These are phyloP conservation scores for Lepidium aucheri DNA, from an alignment of 345 rosid genomes.

Conservation along the genomic window DNA sequence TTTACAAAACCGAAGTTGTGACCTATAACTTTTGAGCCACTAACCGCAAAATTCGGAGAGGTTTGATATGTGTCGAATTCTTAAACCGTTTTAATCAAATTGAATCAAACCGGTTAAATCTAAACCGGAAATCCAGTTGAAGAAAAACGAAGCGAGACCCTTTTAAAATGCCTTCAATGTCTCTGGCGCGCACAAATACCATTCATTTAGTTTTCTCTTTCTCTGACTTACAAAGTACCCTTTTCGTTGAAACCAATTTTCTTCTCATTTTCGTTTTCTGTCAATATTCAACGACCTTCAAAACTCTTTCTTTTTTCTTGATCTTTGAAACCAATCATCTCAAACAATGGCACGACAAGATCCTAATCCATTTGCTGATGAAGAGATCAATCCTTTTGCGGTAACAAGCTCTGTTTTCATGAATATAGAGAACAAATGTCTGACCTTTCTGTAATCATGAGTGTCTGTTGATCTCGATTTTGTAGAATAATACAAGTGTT, in stretches of 20 bases:
- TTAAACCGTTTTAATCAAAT: neutral
- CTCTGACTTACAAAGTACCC: conserved; percentile 25
- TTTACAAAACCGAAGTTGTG: neutral
- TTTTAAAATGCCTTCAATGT: conserved; percentile 18
- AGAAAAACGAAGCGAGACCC: conserved; percentile 20
- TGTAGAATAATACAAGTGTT: conserved; percentile 64
- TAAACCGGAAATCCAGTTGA: neutral
- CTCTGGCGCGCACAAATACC: conserved; percentile 25
- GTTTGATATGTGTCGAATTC: neutral
- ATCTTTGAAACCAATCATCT: conserved; percentile 15
- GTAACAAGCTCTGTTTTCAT: conserved; percentile 27
- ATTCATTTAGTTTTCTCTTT: conserved; percentile 16
- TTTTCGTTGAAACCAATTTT: conserved; percentile 18
- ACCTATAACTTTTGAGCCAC: neutral
- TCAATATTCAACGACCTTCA: conserved; percentile 19
- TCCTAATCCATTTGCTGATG: conserved; percentile 78
- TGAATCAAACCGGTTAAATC: neutral
- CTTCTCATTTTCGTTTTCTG: conserved; percentile 15
- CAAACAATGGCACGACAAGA: conserved; percentile 56
- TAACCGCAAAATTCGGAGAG: conserved; percentile 12
- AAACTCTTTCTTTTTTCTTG: neutral
- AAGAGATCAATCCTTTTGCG: conserved; percentile 87
- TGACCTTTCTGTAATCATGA: neutral
- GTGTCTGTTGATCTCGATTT: conserved; percentile 11
- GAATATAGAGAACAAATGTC: neutral